Conservation (phyloP, 164 flowering plant genomes). For the Magnolia changhungtana region DNA sequence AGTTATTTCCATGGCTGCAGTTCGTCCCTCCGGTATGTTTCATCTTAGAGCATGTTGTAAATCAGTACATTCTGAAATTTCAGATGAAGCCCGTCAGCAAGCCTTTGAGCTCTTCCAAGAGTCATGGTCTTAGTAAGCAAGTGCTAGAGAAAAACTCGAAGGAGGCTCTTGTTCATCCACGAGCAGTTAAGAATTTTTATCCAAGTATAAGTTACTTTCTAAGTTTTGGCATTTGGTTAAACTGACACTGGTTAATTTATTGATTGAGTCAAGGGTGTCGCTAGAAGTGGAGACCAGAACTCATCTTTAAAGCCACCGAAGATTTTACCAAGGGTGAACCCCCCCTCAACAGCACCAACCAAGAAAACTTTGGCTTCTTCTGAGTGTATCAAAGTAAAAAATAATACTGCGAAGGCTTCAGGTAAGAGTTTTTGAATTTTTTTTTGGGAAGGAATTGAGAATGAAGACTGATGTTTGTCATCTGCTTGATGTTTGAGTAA, state of each 20-base stretch:
- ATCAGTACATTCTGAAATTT: constrained; percentile 9
- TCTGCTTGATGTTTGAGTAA: too few species aligned
- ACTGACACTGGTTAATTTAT: constrained; percentile 13
- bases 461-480: too few species aligned
- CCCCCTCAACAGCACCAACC: constrained; percentile 33
- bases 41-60: constrained; percentile 1
- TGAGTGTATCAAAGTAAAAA: constrained; percentile 34
- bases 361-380: constrained; percentile 43
- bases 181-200: constrained; percentile 32
- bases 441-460: too few species aligned
- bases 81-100: constrained; percentile 42
- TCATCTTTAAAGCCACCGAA: constrained; percentile 45
- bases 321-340: constrained; percentile 23
- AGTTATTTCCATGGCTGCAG: constrained; percentile 4
- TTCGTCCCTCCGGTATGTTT: background rate
- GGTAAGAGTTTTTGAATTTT: constrained; percentile 20
- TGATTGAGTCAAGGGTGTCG: constrained; percentile 24
- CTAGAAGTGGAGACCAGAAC: constrained; percentile 29
- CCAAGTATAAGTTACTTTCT: background rate
- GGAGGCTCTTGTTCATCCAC: constrained; percentile 32
- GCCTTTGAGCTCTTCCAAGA: constrained; percentile 37
- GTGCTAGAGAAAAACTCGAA: constrained; percentile 37
- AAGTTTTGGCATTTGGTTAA: background rate
- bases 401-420: constrained; percentile 24
- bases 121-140: constrained; percentile 30